phyloP scores from a whole-genome alignment of 2,329 filamentous ascomycete species.

The Proliferodiscus dingleyae region DNA sequence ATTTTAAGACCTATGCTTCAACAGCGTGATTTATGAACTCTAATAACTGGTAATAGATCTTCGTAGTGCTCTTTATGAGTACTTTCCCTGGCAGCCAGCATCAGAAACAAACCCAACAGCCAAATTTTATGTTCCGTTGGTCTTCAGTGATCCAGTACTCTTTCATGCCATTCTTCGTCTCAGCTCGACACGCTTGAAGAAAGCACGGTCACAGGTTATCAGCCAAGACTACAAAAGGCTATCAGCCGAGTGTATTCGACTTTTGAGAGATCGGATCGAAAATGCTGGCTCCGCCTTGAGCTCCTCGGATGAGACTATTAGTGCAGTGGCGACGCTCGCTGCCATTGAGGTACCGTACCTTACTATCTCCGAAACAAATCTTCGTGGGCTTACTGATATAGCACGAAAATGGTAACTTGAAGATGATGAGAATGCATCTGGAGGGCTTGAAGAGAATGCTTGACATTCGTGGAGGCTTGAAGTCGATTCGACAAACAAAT shows the following conservation, averaged over 20 bases:
- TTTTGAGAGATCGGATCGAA: constrained; percentile 10
- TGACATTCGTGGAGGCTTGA: constrained; percentile 8
- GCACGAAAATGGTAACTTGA: constrained; percentile 12
- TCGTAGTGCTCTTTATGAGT: constrained; percentile 8
- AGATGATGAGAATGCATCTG: constrained; percentile 12
- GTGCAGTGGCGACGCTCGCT: constrained; percentile 15
- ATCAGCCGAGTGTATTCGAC: constrained; percentile 6
- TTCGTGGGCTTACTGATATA: not conserved
- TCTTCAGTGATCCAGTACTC: constrained; percentile 11
- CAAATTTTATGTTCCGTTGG: constrained; percentile 13
- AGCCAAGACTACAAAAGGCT: not conserved
- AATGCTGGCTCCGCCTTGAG: not conserved
- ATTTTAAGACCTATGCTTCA: not conserved
- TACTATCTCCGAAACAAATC: not conserved
- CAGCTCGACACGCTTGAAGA: constrained; percentile 3
- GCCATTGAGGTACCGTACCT: constrained; percentile 9
- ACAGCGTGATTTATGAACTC: not conserved
- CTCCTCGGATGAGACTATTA: constrained; percentile 12
- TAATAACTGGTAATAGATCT: constrained; percentile 8
- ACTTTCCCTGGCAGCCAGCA: constrained; percentile 17
- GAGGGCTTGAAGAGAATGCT: constrained; percentile 14
- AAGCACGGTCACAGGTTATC: not conserved
- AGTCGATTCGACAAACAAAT: constrained; percentile 6
- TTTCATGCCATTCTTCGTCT: constrained; percentile 15
- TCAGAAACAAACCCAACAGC: constrained; percentile 15